A percentile compares a stretch with the other conserved stretches of the same genome.
These are phyloP conservation scores for Pseudopyrenochaeta lycopersici DNA, from an alignment of 2,329 filamentous ascomycete species.

Conservation along the genomic window DNA sequence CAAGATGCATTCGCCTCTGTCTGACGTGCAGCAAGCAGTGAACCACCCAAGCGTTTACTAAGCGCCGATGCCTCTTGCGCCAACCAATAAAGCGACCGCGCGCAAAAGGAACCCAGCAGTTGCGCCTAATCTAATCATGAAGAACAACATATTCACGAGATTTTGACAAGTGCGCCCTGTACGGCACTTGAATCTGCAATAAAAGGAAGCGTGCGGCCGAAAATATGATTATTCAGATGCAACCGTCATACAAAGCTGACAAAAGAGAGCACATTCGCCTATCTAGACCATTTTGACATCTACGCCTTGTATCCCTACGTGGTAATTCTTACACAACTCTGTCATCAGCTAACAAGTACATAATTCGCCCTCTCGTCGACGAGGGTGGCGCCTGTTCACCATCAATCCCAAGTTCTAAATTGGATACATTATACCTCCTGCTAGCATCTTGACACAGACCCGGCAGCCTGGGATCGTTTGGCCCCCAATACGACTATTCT, in stretches of 20 bases:
- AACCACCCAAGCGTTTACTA: conserved; percentile 18
- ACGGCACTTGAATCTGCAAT: not conserved
- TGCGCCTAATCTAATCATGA: not conserved
- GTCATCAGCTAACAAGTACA: not conserved
- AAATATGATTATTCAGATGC: not conserved
- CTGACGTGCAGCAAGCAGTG: conserved; percentile 9
- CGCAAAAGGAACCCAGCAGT: not conserved
- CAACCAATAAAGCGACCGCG: conserved; percentile 14
- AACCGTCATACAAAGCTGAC: conserved; percentile 1
- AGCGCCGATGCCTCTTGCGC: conserved; percentile 10
- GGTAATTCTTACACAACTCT: not conserved
- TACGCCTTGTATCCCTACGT: conserved; percentile 8
- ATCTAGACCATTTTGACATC: conserved; percentile 10
- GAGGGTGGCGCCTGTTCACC: not conserved
- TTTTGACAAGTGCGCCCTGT: conserved; percentile 5
- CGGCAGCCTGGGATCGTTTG: conserved; percentile 1
- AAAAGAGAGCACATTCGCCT: not conserved
- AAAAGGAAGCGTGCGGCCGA: not conserved
- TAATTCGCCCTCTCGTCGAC: not conserved
- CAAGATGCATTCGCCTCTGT: conserved; percentile 10
- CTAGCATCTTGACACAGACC: no score
- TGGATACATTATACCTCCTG: not conserved
- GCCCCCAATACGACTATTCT: conserved; percentile 21
- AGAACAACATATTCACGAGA: not conserved
- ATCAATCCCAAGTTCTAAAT: not conserved